These are phyloP conservation scores for Quercus phellos DNA, from an alignment of 331 rosid genomes.

Conservation along the genomic window DNA sequence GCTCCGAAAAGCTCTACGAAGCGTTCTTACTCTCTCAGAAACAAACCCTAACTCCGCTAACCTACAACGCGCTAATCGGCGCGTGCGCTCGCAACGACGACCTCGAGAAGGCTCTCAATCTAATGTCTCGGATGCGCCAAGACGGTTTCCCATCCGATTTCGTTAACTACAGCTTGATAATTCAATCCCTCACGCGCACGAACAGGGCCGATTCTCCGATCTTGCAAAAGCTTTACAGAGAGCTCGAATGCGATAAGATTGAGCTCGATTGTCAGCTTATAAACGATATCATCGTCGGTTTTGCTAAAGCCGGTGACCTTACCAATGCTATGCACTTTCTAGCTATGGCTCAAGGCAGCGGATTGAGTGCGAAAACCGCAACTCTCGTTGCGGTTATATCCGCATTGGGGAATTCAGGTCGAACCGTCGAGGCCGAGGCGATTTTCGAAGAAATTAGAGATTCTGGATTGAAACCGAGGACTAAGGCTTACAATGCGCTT, in stretches of 20 bases:
- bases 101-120: constrained; percentile 72
- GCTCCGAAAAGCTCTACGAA: constrained; percentile 85
- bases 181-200: constrained; percentile 74
- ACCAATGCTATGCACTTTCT: constrained; percentile 65
- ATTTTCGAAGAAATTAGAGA: constrained; percentile 85
- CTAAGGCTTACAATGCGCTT: constrained; percentile 79
- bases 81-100: constrained; percentile 92
- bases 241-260: constrained; percentile 66
- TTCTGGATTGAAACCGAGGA: constrained; percentile 72
- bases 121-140: constrained; percentile 81
- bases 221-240: constrained; percentile 67
- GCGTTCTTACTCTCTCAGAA: constrained; percentile 83
- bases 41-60: constrained; percentile 65
- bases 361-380: constrained; percentile 62
- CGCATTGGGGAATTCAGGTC: constrained; percentile 67
- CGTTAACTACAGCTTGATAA: constrained; percentile 72
- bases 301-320: constrained; percentile 79
- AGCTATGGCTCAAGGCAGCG: constrained; percentile 70
- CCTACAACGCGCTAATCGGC: constrained; percentile 83
- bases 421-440: constrained; percentile 83
- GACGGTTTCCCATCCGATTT: constrained; percentile 84
- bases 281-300: constrained; percentile 72
- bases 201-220: constrained; percentile 67
- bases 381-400: constrained; percentile 63
- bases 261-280: constrained; percentile 76